Conservation (phyloP, 1,284 basidiomycete species). For the Boletus smithii region DNA sequence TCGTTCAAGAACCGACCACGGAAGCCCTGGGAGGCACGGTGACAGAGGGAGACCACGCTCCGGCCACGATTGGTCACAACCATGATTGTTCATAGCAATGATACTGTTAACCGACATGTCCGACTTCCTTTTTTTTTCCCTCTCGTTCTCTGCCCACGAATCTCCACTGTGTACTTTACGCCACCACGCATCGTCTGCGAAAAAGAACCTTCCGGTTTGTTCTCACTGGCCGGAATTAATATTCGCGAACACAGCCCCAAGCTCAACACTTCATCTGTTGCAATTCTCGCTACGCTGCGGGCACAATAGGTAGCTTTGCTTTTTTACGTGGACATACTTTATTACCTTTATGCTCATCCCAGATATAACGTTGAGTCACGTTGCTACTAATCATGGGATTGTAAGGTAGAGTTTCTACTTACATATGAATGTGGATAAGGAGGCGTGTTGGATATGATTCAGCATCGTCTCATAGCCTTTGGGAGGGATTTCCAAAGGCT, state of each 20-base stretch:
- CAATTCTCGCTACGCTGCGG: conserved; percentile 12
- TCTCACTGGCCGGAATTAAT: conserved; percentile 9
- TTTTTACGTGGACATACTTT: conserved; percentile 29
- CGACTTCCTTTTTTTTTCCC: background rate
- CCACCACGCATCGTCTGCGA: conserved; percentile 7
- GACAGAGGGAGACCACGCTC: conserved; percentile 27
- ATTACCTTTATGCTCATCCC: conserved; percentile 24
- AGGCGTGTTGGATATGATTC: background rate
- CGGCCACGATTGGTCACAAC: conserved; percentile 16
- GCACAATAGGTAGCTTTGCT: conserved; percentile 19
- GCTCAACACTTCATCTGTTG: conserved; percentile 6
- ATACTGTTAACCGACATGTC: background rate
- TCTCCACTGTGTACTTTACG: conserved; percentile 1
- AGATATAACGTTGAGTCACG: conserved; percentile 17
- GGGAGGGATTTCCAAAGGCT: background rate
- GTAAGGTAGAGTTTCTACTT: conserved; percentile 19
- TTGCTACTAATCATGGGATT: conserved; percentile 18
- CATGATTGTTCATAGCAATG: conserved; percentile 8
- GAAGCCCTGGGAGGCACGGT: conserved; percentile 19
- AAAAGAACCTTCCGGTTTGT: conserved; percentile 8
- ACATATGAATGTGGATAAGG: conserved; percentile 7
- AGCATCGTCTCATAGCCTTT: background rate
- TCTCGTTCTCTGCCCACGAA: background rate
- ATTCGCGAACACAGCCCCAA: conserved; percentile 1
- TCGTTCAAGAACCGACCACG: conserved; percentile 23